These are phyloP conservation scores for Bondarzewia mesenterica DNA, from an alignment of 1,284 basidiomycete genomes.

Conservation along the genomic window DNA sequence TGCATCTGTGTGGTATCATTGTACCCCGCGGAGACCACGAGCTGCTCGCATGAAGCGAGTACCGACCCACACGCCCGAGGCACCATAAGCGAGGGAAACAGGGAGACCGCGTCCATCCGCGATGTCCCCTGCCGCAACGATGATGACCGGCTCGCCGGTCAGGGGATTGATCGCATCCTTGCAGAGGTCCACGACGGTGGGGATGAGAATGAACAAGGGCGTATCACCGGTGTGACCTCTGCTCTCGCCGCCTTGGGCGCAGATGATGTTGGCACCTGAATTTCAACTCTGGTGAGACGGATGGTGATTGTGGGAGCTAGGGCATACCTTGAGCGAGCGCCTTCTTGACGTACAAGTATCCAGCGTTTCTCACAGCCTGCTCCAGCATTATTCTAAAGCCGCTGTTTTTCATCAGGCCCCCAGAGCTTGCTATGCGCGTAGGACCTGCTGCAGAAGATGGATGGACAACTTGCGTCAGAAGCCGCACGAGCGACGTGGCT, in stretches of 20 bases:
- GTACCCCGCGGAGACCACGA: conserved; percentile 54
- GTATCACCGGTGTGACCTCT: no score
- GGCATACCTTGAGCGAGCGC: conserved; percentile 66
- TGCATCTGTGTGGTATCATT: conserved; percentile 67
- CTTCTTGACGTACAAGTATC: conserved; percentile 76
- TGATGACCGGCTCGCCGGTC: conserved; percentile 68
- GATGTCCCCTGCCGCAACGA: conserved; percentile 81
- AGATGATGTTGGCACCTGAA: conserved; percentile 78
- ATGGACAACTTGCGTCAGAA: no score
- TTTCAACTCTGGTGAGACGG: conserved; percentile 2
- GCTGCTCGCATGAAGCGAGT: conserved; percentile 86
- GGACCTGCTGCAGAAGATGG: no score
- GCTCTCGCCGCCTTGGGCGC: no score
- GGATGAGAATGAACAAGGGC: no score
- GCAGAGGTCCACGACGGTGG: no score
- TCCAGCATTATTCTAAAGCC: no score
- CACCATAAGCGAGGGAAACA: conserved; percentile 74
- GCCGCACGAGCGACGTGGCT: no score
- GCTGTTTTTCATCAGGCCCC: no score
- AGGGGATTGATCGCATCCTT: conserved; percentile 56
- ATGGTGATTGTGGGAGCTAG: not conserved
- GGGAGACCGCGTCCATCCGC: conserved; percentile 79
- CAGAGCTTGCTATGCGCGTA: no score
- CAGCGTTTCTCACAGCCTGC: no score
- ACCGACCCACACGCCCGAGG: conserved; percentile 83